Percentiles rank a stretch among this genome's conserved stretches.
Conservation (phyloP, 805 yeast genomes). For the Ogataea salicorniae region DNA sequence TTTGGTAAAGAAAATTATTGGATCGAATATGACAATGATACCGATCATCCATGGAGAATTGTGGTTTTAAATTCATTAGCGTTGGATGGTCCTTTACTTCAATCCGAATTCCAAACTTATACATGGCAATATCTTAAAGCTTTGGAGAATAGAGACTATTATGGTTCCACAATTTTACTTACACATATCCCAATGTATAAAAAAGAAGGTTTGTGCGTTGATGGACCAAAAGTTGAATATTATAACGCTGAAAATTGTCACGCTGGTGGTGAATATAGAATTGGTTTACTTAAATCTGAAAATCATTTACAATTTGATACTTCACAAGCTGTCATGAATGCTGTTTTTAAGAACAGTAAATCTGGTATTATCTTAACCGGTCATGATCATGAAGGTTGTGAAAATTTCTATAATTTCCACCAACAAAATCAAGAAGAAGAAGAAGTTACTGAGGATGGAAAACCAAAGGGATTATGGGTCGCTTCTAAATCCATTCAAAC, state of each 20-base stretch:
- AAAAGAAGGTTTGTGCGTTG: conserved; percentile 74
- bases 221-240: conserved; percentile 71
- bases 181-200: conserved; percentile 92
- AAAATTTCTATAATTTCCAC: conserved; percentile 53
- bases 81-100: conserved; percentile 86
- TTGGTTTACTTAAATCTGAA: conserved; percentile 71
- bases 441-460: neutral
- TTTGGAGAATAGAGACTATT: conserved; percentile 48
- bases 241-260: conserved; percentile 49
- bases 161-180: conserved; percentile 75
- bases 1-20: conserved; percentile 87
- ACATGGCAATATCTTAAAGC: conserved; percentile 72
- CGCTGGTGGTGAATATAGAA: conserved; percentile 55
- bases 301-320: conserved; percentile 73
- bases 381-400: conserved; percentile 96
- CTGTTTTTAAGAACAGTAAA: conserved; percentile 60
- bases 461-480: conserved; percentile 46
- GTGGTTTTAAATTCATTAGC: conserved; percentile 83
- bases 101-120: conserved; percentile 58
- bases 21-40: conserved; percentile 59
- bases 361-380: conserved; percentile 87
- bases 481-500: conserved; percentile 42
- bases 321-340: conserved; percentile 60
- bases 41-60: conserved; percentile 74
- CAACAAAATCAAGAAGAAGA: neutral